Evolutionary conservation across 805 yeast genomes (phyloP).

Genomic region (Wickerhamomyces kurtzmanii): DNA sequence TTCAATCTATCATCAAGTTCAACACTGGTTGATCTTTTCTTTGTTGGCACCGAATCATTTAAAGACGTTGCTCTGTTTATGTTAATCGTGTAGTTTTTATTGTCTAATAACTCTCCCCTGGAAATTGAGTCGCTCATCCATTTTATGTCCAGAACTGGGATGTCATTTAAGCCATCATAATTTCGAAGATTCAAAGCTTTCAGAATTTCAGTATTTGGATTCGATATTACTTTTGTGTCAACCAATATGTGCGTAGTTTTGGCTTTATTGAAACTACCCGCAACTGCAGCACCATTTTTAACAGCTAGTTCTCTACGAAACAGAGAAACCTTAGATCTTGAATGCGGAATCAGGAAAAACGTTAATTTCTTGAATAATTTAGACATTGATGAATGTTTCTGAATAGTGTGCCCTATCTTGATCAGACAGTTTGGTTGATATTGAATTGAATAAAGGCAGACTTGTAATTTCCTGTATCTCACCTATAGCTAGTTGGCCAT

Average conservation of each 20-base stretch:
- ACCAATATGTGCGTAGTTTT: conserved; percentile 12
- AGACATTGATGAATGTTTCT: no score
- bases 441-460: no score
- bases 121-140: conserved; percentile 14
- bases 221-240: conserved; percentile 6
- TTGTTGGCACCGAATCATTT: conserved; percentile 3
- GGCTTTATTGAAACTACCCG: conserved; percentile 1
- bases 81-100: conserved; percentile 1
- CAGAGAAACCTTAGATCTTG: conserved; percentile 8
- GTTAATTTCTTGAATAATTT: conserved; percentile 7
- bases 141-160: conserved; percentile 7
- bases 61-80: conserved; percentile 1
- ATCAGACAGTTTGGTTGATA: no score
- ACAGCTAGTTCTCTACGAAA: conserved; percentile 10
- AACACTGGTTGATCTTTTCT: conserved; percentile 1
- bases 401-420: no score
- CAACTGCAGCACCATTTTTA: conserved; percentile 9
- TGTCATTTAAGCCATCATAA: neutral
- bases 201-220: neutral
- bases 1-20: no score
- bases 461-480: no score
- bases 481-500: no score
- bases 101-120: conserved; percentile 1
- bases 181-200: neutral
- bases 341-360: conserved; percentile 13